Conservation (phyloP, 345 rosid species). For the Citrus sinensis region DNA sequence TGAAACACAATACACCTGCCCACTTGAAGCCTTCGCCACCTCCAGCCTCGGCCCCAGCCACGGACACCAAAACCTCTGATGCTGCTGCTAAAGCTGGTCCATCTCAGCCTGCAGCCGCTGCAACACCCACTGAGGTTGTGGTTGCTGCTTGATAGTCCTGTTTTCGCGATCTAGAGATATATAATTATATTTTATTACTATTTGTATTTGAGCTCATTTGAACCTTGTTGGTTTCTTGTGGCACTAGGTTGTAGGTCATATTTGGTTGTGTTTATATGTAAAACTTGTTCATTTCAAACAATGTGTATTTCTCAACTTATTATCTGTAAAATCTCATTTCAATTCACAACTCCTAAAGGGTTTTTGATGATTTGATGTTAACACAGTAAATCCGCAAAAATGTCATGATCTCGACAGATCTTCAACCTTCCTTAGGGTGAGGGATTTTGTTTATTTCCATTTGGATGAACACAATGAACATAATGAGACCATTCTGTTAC, state of each 20-base stretch:
- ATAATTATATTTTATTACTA: neutral
- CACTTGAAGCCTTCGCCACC: constrained; percentile 58
- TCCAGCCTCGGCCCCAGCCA: constrained; percentile 26
- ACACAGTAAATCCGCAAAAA: neutral
- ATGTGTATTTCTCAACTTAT: neutral
- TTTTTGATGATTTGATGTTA: neutral
- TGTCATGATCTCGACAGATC: neutral
- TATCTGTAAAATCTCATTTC: neutral
- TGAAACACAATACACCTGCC: constrained; percentile 66
- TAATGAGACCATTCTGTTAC: neutral
- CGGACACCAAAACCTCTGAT: constrained; percentile 28
- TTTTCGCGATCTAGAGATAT: neutral
- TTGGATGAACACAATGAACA: neutral
- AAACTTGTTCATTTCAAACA: constrained; percentile 1
- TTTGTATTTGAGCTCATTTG: neutral
- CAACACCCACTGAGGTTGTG: constrained; percentile 35
- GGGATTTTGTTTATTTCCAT: neutral
- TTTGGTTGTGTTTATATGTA: neutral
- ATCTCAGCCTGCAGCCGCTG: constrained; percentile 17
- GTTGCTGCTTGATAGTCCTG: constrained; percentile 40
- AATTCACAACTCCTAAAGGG: too few species aligned
- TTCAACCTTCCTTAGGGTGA: neutral
- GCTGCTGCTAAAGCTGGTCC: constrained; percentile 16
- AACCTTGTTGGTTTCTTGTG: neutral
- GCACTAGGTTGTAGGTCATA: constrained; percentile 2